Base-by-base conservation (phyloP, 2,329 filamentous ascomycete species). In the Byssoonygena ceratinophila region DNA sequence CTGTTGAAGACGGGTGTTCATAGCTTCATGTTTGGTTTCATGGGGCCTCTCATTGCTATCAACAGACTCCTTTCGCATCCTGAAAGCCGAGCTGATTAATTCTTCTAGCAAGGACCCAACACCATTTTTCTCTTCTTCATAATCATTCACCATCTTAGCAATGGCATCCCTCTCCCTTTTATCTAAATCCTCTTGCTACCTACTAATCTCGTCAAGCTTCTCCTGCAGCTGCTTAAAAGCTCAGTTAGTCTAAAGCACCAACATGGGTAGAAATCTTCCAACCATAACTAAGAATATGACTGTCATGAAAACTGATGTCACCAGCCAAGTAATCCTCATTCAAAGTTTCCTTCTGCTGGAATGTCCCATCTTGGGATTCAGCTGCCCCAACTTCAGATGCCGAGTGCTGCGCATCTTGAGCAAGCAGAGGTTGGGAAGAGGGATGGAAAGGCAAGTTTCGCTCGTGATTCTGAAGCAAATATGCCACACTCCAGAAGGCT, bases 91-190 rank as follows among this genome's bases (percentile, higher is more conserved):
- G 11, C 3, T 27, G 34, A 47, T 31, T 27, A 18, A 36, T 32
- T 47, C 45, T 20, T 47, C 45, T 27, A 47, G 34, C 31, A 47
- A 32, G n/a, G n/a, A 47, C 14, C 45, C 45, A 47, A 32, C 31
- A 14, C 34, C 9, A 47, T 27, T 6, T 8, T 47, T 47, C 3
- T 32, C 11, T 14, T 47, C 45, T 22, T 47, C 31, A 36, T 47
- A 23, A 18, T 47, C 45, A n/a, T 36, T 47, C 27, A 47, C 20
- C n/a, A 36, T 47, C 7, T 2, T 47, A 47, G 27, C 45, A 47
- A 47, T 9, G 20, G 45, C 45, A 16, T 32, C 31, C 27, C n/a
- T 23, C 22, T 47, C 45, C 7, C 45, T 47, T 36, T 22, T 47
- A 47, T 47, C 45, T 27, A 47, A 20, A 23, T 47, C 45, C 45